Conservation (phyloP, 148 eudicot species). For the Chenopodium album region DNA sequence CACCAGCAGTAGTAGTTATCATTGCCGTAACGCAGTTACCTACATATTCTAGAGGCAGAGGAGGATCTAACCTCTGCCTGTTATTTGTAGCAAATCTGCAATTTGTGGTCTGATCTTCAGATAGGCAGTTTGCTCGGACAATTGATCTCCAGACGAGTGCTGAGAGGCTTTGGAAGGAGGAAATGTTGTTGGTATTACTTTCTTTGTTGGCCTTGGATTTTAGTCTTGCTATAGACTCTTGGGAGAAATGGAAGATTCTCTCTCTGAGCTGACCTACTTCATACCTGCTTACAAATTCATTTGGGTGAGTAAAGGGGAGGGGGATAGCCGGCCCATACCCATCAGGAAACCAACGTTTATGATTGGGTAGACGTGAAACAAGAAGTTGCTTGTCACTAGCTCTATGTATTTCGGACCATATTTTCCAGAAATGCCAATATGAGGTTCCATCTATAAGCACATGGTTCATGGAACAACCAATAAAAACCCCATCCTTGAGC, state of each 20-base stretch:
- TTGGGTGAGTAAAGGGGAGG: conserved; percentile 33
- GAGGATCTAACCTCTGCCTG: conserved; percentile 57
- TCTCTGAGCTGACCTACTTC: conserved; percentile 35
- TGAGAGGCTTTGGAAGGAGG: conserved; percentile 59
- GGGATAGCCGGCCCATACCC: conserved; percentile 24
- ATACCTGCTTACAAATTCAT: conserved; percentile 27
- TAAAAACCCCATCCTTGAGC: conserved; percentile 37
- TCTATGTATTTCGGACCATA: conserved; percentile 39
- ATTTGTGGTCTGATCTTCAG: conserved; percentile 37
- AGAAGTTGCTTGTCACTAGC: background rate
- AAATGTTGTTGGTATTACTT: conserved; percentile 33
- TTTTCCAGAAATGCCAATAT: conserved; percentile 59
- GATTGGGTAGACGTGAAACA: conserved; percentile 19
- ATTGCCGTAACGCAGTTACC: conserved; percentile 54
- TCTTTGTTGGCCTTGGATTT: conserved; percentile 50
- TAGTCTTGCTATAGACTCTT: conserved; percentile 48
- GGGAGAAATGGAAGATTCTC: conserved; percentile 63
- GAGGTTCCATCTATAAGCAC: conserved; percentile 55
- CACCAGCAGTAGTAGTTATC: conserved; percentile 24
- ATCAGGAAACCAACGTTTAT: conserved; percentile 31
- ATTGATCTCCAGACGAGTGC: conserved; percentile 70
- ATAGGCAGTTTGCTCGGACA: conserved; percentile 41
- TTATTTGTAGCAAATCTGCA: conserved; percentile 55
- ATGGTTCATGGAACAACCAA: conserved; percentile 54
- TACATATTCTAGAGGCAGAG: conserved; percentile 48